Percentiles rank a stretch among this genome's conserved stretches.
These are phyloP conservation scores for Copromyces sp. DNA, from an alignment of 495 filamentous ascomycete species.

Conservation along the genomic window DNA sequence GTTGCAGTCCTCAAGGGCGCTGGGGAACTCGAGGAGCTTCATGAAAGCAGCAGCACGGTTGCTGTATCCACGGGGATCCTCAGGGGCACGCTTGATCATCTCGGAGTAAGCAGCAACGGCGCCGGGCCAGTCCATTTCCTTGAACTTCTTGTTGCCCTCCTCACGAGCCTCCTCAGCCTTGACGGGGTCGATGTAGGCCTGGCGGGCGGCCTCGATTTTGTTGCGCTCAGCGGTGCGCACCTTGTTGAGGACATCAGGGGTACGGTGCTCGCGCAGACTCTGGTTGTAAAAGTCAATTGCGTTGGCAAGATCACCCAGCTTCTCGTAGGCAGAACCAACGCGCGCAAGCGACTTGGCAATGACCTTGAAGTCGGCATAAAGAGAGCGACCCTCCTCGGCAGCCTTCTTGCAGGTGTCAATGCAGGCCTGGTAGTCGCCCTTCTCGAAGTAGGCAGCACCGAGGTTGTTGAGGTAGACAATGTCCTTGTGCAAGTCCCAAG, in stretches of 20 bases:
- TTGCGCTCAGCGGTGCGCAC: constrained; percentile 87
- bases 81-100: constrained; percentile 91
- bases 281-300: constrained; percentile 89
- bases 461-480: constrained; percentile 97
- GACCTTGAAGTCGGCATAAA: constrained; percentile 90
- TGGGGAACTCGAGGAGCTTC: constrained; percentile 91
- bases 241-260: constrained; percentile 85
- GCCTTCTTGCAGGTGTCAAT: constrained; percentile 83
- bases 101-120: constrained; percentile 92
- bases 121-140: constrained; percentile 90
- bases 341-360: constrained; percentile 95
- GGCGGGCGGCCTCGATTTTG: constrained; percentile 64
- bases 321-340: constrained; percentile 86
- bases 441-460: constrained; percentile 89
- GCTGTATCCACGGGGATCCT: constrained; percentile 89
- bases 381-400: constrained; percentile 74
- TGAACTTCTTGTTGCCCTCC: constrained; percentile 91
- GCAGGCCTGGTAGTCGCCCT: constrained; percentile 79
- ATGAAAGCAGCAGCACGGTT: constrained; percentile 95
- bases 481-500: constrained; percentile 91
- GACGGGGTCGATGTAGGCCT: constrained; percentile 77
- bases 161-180: constrained; percentile 95
- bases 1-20: constrained; percentile 88
- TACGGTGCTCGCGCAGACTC: constrained; percentile 92
- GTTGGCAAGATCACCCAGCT: constrained; percentile 63